phyloP scores from a whole-genome alignment of 306 rosid species.

The Cucurbita argyrosperma region DNA sequence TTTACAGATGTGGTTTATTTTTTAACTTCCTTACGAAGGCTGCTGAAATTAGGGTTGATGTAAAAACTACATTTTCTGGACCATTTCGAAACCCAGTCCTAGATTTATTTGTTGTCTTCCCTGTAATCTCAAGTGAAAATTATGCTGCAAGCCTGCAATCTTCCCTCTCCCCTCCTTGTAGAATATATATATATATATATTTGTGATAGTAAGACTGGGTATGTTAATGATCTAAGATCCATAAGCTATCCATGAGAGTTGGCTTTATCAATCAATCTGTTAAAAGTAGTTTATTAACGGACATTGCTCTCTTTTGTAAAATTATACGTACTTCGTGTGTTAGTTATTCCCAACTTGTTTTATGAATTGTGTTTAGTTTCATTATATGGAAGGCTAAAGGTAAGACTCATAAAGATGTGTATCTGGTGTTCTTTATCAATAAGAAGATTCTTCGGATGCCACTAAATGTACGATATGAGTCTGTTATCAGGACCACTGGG shows the following conservation, averaged over 20 bases:
- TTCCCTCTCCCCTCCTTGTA: neutral
- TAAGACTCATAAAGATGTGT: neutral
- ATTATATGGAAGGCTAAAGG: neutral
- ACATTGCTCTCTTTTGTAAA: neutral
- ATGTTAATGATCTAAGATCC: neutral
- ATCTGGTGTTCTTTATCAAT: neutral
- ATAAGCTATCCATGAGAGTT: neutral
- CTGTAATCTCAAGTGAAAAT: no score
- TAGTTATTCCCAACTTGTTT: neutral
- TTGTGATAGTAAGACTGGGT: neutral
- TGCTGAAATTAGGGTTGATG: neutral
- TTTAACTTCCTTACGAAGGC: neutral
- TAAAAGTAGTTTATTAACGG: neutral
- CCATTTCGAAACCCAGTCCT: neutral
- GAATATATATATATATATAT: neutral
- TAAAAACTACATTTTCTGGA: neutral
- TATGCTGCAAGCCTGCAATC: no score
- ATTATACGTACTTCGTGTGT: neutral
- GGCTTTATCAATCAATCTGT: neutral
- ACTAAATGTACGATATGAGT: neutral
- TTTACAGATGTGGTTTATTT: neutral
- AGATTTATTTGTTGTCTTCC: neutral
- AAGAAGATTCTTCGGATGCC: neutral
- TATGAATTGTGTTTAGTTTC: neutral
- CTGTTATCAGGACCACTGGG: neutral